Evolutionary conservation across 495 filamentous ascomycete species (phyloP).

Genomic region (Annulohypoxylon moriforme): DNA sequence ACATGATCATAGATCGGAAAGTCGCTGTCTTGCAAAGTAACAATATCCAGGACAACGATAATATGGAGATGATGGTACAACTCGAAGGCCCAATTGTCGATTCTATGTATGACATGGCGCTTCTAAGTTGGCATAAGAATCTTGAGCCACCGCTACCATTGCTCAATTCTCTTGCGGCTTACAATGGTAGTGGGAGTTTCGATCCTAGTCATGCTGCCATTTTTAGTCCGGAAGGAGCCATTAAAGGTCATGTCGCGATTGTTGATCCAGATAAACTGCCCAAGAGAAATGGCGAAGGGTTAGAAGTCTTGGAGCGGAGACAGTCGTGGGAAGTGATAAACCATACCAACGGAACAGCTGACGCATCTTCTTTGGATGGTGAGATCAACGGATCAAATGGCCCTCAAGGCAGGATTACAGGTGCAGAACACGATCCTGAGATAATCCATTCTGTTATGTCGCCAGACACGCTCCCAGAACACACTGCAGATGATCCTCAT

Average conservation of each 20-base stretch:
- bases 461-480: slow-evolving; percentile 57
- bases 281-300: slow-evolving; percentile 28
- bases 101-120: slow-evolving; percentile 74
- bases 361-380: not conserved
- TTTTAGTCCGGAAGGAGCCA: slow-evolving; percentile 42
- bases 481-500: slow-evolving; percentile 67
- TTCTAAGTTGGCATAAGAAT: slow-evolving; percentile 76
- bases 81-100: slow-evolving; percentile 82
- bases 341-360: not conserved
- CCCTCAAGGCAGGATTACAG: not conserved
- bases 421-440: not conserved
- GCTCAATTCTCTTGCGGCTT: slow-evolving; percentile 61
- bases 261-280: slow-evolving; percentile 44
- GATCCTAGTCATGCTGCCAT: slow-evolving; percentile 40
- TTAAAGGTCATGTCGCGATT: slow-evolving; percentile 43
- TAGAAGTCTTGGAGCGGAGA: slow-evolving; percentile 13
- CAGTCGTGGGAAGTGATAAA: not conserved
- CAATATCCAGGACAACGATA: slow-evolving; percentile 83
- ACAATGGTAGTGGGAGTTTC: slow-evolving; percentile 36
- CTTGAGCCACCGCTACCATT: slow-evolving; percentile 71
- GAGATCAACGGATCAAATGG: not conserved
- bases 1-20: slow-evolving; percentile 77
- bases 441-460: not conserved
- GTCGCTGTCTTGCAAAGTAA: slow-evolving; percentile 77
- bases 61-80: slow-evolving; percentile 83